Evolutionary conservation across 2,329 filamentous ascomycete species (phyloP).

Genomic region (Plectosphaerella cucumerina): DNA sequence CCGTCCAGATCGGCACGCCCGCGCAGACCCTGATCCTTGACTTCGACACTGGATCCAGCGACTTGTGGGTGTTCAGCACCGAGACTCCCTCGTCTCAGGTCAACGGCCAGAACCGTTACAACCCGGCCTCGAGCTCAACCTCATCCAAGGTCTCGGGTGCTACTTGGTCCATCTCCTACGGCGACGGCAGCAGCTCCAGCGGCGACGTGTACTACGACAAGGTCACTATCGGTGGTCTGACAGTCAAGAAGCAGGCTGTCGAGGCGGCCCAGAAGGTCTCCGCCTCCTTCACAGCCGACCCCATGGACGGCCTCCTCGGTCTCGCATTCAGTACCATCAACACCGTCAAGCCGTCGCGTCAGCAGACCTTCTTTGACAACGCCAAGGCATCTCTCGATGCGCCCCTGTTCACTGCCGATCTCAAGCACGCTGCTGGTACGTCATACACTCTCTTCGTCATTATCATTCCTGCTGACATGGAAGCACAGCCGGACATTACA

Average conservation of each 20-base stretch:
- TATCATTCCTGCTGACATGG: slow-evolving; percentile 16
- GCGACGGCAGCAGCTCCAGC: slow-evolving; percentile 24
- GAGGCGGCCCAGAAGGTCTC: slow-evolving; percentile 23
- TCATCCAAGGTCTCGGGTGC: slow-evolving; percentile 18
- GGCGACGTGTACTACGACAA: slow-evolving; percentile 26
- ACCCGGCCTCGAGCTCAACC: slow-evolving; percentile 20
- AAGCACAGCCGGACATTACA: slow-evolving; percentile 24
- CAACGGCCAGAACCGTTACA: slow-evolving; percentile 23
- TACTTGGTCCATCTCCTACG: slow-evolving; percentile 26
- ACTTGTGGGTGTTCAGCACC: slow-evolving; percentile 31
- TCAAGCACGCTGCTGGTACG: slow-evolving; percentile 10
- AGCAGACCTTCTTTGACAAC: slow-evolving; percentile 20
- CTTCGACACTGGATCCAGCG: slow-evolving; percentile 42
- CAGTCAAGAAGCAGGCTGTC: slow-evolving; percentile 22
- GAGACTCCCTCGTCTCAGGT: slow-evolving; percentile 16
- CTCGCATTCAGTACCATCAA: slow-evolving; percentile 53
- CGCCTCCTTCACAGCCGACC: slow-evolving; percentile 14
- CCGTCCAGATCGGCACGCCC: slow-evolving; percentile 38
- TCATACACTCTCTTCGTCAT: slow-evolving; percentile 32
- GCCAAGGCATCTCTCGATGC: slow-evolving; percentile 10
- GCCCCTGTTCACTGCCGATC: slow-evolving; percentile 12
- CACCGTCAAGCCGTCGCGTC: slow-evolving; percentile 24
- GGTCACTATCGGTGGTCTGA: slow-evolving; percentile 23
- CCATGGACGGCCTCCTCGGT: slow-evolving; percentile 59
- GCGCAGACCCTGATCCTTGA: slow-evolving; percentile 37